phyloP scores from a whole-genome alignment of 2,329 filamentous ascomycete species.

The Aspergillus awamori region DNA sequence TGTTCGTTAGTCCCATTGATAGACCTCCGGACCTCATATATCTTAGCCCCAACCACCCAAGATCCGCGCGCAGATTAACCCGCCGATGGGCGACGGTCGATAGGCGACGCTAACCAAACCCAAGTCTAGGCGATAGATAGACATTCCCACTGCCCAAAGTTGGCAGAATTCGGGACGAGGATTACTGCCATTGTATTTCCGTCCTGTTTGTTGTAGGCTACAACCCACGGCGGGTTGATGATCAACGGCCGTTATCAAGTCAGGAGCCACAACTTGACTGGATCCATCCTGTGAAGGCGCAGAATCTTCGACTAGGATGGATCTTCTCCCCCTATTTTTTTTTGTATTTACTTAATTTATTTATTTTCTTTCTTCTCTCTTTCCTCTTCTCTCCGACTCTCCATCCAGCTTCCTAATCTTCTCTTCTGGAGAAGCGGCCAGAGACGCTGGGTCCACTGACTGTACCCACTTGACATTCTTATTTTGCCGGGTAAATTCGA shows the following conservation, averaged over 20 bases:
- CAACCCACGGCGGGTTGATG: slow-evolving; percentile 14
- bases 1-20: slow-evolving; percentile 3
- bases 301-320: not conserved
- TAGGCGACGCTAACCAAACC: slow-evolving; percentile 4
- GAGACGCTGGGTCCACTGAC: slow-evolving; percentile 4
- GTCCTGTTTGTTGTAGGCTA: not conserved
- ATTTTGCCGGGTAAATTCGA: slow-evolving; percentile 2
- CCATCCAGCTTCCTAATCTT: not conserved
- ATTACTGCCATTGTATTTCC: no score
- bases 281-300: not conserved
- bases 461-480: slow-evolving; percentile 7
- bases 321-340: slow-evolving; percentile 4
- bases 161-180: not conserved
- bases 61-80: slow-evolving; percentile 10
- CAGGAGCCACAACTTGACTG: not conserved
- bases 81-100: slow-evolving; percentile 9
- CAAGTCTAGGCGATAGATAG: not conserved
- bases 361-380: not conserved
- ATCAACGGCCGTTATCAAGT: slow-evolving; percentile 17
- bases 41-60: slow-evolving; percentile 5
- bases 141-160: not conserved
- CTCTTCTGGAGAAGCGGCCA: slow-evolving; percentile 15
- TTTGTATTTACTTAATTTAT: no score
- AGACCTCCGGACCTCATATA: not conserved
- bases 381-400: not conserved